phyloP scores from a whole-genome alignment of 2,329 filamentous ascomycete genomes.

The Trichoderma sp. region DNA sequence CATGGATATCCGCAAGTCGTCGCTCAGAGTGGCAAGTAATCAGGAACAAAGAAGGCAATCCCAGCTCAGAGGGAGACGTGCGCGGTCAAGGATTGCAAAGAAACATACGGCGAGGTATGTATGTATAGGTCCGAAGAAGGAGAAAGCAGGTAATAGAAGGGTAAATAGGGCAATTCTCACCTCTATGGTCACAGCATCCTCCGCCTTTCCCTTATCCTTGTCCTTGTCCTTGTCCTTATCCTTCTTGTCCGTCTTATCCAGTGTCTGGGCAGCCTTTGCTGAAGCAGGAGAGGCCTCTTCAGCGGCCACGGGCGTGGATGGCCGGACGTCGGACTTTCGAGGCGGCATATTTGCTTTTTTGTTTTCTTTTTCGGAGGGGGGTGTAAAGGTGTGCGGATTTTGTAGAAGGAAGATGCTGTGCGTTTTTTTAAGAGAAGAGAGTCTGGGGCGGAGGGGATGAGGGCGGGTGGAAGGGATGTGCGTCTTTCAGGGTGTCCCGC shows the following conservation, averaged over 20 bases:
- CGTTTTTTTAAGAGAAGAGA: background rate
- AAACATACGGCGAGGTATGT: background rate
- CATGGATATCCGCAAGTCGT: no score
- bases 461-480: no score
- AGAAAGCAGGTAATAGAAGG: background rate
- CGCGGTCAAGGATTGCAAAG: background rate
- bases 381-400: background rate
- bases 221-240: slow-evolving; percentile 41
- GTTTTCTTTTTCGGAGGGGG: background rate
- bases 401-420: background rate
- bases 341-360: slow-evolving; percentile 51
- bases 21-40: no score
- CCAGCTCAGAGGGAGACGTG: no score
- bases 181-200: slow-evolving; percentile 56
- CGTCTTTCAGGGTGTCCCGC: no score
- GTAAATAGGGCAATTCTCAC: slow-evolving; percentile 37
- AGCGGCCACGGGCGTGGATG: slow-evolving; percentile 32
- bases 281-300: slow-evolving; percentile 34
- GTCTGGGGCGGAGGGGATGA: background rate
- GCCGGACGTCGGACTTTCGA: slow-evolving; percentile 52
- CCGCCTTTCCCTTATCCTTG: slow-evolving; percentile 39
- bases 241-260: slow-evolving; percentile 43
- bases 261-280: slow-evolving; percentile 32
- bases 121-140: background rate
- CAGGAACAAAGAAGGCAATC: no score